These are phyloP conservation scores for Coemansia sp. DNA, from an alignment of 192 early-diverging fungal species.

Conservation along the genomic window DNA sequence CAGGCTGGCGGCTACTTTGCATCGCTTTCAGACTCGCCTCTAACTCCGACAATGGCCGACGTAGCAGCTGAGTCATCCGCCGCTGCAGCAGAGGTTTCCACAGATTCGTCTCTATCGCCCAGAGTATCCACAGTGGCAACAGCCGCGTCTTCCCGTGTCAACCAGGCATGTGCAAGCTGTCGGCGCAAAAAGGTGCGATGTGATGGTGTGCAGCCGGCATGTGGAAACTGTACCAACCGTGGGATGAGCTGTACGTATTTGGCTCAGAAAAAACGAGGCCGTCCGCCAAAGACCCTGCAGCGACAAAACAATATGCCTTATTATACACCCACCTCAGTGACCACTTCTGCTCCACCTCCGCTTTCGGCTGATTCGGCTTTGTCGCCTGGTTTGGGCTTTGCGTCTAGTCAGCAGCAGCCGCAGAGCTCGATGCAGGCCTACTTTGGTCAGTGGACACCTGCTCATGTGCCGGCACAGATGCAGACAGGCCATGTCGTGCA, in stretches of 20 bases:
- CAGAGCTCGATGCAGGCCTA: slow-evolving; percentile 6
- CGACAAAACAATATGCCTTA: slow-evolving; percentile 12
- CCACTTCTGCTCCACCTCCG: neutral
- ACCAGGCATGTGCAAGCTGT: slow-evolving; percentile 52
- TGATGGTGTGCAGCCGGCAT: slow-evolving; percentile 50
- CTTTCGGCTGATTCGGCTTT: neutral
- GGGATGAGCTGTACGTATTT: slow-evolving; percentile 41
- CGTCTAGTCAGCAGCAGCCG: slow-evolving; percentile 1
- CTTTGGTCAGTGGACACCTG: slow-evolving; percentile 3
- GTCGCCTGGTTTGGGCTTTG: neutral
- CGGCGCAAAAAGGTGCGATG: slow-evolving; percentile 55
- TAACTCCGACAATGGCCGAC: neutral
- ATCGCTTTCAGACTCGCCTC: neutral
- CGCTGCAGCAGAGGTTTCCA: neutral
- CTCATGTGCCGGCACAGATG: neutral
- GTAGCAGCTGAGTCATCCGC: neutral
- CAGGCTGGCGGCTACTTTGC: neutral
- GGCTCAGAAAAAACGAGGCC: slow-evolving; percentile 47
- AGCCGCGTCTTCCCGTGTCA: slow-evolving; percentile 19
- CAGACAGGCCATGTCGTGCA: neutral
- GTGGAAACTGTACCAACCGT: slow-evolving; percentile 47
- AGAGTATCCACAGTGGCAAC: slow-evolving; percentile 1
- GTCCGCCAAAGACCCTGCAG: slow-evolving; percentile 38
- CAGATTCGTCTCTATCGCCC: slow-evolving; percentile 10
- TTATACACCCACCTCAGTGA: slow-evolving; percentile 7